A percentile compares a stretch with the other conserved stretches of the same genome.
Evolutionary conservation across 306 rosid species (phyloP).

Genomic region (Trifolium subterraneum): DNA sequence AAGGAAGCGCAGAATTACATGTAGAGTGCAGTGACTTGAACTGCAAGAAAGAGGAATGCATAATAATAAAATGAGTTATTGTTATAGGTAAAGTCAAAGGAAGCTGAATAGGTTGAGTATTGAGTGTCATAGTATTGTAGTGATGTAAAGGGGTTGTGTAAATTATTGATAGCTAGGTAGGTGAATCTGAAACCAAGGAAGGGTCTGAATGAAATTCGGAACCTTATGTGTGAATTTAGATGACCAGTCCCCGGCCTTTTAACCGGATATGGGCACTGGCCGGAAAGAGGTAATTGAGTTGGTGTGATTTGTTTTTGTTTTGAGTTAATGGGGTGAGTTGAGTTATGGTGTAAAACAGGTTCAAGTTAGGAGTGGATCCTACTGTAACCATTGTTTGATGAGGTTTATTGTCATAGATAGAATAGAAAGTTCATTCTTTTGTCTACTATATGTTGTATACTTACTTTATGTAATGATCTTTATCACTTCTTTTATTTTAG

Average conservation of each 20-base stretch:
- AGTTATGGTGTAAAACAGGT: slow-evolving; percentile 45
- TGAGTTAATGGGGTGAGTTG: slow-evolving; percentile 59
- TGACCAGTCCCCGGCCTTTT: slow-evolving; percentile 74
- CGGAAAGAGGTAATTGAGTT: slow-evolving; percentile 48
- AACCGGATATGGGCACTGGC: slow-evolving; percentile 75
- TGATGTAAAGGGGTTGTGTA: slow-evolving; percentile 33
- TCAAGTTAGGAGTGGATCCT: slow-evolving; percentile 69
- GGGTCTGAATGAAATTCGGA: slow-evolving; percentile 65
- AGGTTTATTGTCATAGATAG: slow-evolving; percentile 30
- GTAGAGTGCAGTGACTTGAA: slow-evolving; percentile 50
- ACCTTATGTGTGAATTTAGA: slow-evolving; percentile 54
- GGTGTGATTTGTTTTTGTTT: slow-evolving; percentile 51
- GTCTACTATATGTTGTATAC: not conserved
- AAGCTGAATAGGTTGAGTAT: slow-evolving; percentile 44
- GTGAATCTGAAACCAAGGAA: slow-evolving; percentile 53
- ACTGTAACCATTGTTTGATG: slow-evolving; percentile 45
- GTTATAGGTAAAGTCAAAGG: slow-evolving; percentile 34
- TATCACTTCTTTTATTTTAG: too few species aligned
- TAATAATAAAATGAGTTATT: slow-evolving; percentile 33
- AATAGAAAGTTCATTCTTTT: slow-evolving; percentile 27
- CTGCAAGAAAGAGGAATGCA: slow-evolving; percentile 45
- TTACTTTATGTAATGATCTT: too few species aligned
- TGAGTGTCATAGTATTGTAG: slow-evolving; percentile 26
- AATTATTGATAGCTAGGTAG: slow-evolving; percentile 46
- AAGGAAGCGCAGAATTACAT: slow-evolving; percentile 15